Percentiles rank a stretch among this genome's conserved stretches.
Conservation (phyloP, 1,284 basidiomycete species). For the Ganoderma leucocontextum region DNA sequence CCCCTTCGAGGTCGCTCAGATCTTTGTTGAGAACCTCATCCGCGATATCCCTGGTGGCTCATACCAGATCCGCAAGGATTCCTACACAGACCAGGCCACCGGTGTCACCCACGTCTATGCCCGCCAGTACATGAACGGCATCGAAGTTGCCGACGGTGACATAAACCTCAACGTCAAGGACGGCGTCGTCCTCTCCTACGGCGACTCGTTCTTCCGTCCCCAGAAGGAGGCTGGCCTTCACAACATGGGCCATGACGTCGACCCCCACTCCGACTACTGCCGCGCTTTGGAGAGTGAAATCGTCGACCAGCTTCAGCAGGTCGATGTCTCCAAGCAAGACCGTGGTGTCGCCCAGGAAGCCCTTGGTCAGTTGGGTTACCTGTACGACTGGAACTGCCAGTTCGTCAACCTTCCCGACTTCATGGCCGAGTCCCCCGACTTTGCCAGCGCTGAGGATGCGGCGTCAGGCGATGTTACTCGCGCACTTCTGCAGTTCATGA, state of each 20-base stretch:
- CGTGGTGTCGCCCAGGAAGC: conserved; percentile 40
- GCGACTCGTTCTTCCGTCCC: conserved; percentile 78
- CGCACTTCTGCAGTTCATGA: conserved; percentile 80
- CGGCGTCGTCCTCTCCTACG: conserved; percentile 82
- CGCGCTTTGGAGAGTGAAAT: conserved; percentile 53
- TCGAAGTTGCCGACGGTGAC: conserved; percentile 89
- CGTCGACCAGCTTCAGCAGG: conserved; percentile 35
- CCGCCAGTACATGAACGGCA: conserved; percentile 81
- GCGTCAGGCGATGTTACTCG: conserved; percentile 54
- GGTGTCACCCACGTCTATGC: conserved; percentile 89
- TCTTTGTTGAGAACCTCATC: conserved; percentile 63
- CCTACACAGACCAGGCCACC: conserved; percentile 85
- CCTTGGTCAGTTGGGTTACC: conserved; percentile 50
- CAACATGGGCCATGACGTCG: conserved; percentile 44
- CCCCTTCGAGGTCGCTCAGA: conserved; percentile 66
- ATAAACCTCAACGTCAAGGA: conserved; percentile 91
- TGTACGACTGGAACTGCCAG: conserved; percentile 66
- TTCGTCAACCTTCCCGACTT: conserved; percentile 48
- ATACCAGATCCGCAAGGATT: conserved; percentile 77
- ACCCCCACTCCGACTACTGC: conserved; percentile 69
- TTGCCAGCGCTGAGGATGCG: conserved; percentile 32
- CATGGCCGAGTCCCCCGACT: conserved; percentile 37
- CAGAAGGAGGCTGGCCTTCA: conserved; percentile 53
- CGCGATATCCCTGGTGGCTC: conserved; percentile 49
- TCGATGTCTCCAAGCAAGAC: conserved; percentile 35